These are phyloP conservation scores for Penicillium janthinellum DNA, from an alignment of 2,329 filamentous ascomycete species.

Conservation along the genomic window DNA sequence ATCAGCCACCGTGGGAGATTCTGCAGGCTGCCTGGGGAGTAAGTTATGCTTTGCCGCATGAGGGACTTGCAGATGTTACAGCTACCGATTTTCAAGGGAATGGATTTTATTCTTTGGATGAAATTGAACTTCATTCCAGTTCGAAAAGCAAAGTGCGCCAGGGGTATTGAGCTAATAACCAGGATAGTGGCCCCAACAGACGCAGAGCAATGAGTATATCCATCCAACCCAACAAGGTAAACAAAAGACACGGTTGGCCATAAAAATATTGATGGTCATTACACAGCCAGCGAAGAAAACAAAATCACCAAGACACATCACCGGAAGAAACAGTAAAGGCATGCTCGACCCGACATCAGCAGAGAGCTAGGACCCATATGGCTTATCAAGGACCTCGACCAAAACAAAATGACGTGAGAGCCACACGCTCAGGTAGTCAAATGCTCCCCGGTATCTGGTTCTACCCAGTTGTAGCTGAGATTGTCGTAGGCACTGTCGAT, in stretches of 20 bases:
- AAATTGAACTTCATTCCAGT: neutral
- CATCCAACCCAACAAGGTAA: neutral
- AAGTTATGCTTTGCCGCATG: no score
- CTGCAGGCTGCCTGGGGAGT: neutral
- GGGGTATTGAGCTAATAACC: constrained; percentile 1
- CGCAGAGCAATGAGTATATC: constrained; percentile 1
- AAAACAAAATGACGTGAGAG: neutral
- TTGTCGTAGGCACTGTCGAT: neutral
- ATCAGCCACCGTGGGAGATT: constrained; percentile 3
- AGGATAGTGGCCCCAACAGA: neutral
- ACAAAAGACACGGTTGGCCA: neutral
- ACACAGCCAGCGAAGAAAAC: neutral
- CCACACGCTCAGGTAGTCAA: neutral
- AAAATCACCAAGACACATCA: neutral
- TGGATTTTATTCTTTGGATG: no score
- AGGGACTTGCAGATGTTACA: no score
- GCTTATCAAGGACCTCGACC: neutral
- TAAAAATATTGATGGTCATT: neutral
- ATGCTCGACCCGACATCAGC: neutral
- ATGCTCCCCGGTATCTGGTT: neutral
- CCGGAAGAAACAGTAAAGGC: neutral
- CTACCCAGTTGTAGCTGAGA: neutral
- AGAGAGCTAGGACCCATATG: neutral
- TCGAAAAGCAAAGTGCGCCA: neutral
- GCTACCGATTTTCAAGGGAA: no score